phyloP scores from a whole-genome alignment of 768 basidiomycete genomes.

The Suillus tomentosus region DNA sequence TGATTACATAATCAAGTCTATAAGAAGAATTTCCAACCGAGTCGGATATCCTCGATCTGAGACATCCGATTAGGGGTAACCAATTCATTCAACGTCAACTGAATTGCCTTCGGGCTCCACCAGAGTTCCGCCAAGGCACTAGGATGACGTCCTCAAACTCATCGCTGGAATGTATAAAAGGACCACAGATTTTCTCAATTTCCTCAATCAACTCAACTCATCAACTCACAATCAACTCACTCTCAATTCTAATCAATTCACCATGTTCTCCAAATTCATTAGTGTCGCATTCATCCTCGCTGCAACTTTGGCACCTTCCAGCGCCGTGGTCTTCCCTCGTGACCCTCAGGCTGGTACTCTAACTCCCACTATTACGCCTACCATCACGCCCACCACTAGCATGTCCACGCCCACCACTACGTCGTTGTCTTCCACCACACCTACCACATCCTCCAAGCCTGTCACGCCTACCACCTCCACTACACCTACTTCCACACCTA shows the following conservation, averaged over 20 bases:
- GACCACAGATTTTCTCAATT: neutral
- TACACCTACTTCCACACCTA: no score
- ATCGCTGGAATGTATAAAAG: neutral
- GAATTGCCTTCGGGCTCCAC: neutral
- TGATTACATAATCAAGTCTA: no score
- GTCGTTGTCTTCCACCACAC: neutral
- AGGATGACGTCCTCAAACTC: neutral
- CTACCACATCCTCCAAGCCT: neutral
- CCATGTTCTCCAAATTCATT: conserved; percentile 6
- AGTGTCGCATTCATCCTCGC: conserved; percentile 2
- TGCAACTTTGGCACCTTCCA: neutral
- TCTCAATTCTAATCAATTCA: neutral
- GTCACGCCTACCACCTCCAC: no score
- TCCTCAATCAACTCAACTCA: neutral
- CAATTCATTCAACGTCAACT: neutral
- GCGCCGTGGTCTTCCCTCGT: neutral
- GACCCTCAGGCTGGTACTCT: neutral
- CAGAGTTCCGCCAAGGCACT: conserved; percentile 1
- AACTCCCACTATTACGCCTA: neutral
- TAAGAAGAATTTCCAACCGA: neutral
- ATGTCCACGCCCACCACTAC: neutral
- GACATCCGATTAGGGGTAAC: conserved; percentile 3
- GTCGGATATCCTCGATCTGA: conserved; percentile 2
- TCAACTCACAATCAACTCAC: neutral
- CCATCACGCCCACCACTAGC: neutral